Evolutionary conservation across 768 basidiomycete species (phyloP).

Genomic region (Candolleomyces aberdarensis): DNA sequence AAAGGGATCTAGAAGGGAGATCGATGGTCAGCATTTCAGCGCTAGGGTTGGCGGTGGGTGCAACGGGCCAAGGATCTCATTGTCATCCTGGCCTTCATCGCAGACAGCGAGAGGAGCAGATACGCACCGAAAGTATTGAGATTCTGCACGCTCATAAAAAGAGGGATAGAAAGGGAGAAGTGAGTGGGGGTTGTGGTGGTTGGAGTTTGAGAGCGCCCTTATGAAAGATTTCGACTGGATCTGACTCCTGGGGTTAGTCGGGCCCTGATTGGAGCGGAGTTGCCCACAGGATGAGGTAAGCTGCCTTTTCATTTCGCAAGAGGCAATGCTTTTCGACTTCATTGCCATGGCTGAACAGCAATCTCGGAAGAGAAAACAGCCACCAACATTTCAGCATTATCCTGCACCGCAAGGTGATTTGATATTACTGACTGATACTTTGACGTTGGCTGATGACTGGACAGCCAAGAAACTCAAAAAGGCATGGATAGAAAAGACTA

Average conservation of each 20-base stretch:
- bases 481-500: constrained; percentile 73
- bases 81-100: too few relatives aligned
- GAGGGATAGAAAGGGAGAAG: constrained; percentile 43
- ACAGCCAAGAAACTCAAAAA: constrained; percentile 79
- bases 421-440: not conserved
- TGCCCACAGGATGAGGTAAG: constrained; percentile 23
- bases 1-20: constrained; percentile 73
- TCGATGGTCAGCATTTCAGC: constrained; percentile 9
- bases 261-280: constrained; percentile 15
- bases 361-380: constrained; percentile 48
- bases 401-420: constrained; percentile 55
- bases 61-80: not conserved
- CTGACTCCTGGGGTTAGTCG: constrained; percentile 1
- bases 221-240: constrained; percentile 14
- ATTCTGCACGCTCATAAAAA: constrained; percentile 96
- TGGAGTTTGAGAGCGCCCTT: constrained; percentile 26
- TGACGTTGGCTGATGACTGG: constrained; percentile 1
- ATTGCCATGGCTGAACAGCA: not conserved
- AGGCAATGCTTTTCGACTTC: constrained; percentile 18
- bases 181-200: constrained; percentile 25
- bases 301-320: constrained; percentile 17
- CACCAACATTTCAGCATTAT: constrained; percentile 69
- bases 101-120: too few relatives aligned
- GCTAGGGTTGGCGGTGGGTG: not conserved
- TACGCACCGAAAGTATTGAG: constrained; percentile 75